phyloP scores from a whole-genome alignment of 257 asterid species.

The Scutellaria minor region DNA sequence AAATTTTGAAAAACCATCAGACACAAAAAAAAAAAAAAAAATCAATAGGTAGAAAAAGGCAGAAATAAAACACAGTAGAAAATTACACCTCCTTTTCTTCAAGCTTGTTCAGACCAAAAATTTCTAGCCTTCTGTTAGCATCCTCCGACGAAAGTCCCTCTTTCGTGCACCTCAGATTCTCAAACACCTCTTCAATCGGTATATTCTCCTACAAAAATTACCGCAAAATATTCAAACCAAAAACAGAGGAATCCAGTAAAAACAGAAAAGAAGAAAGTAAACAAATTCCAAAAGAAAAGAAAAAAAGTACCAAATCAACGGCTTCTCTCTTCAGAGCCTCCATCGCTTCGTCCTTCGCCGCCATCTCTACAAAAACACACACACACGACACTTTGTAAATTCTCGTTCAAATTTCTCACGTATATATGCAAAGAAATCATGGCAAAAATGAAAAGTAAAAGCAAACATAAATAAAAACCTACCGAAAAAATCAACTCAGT shows the following conservation, averaged over 20 bases:
- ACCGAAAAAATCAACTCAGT: constrained; percentile 29
- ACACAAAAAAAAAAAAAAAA: not conserved
- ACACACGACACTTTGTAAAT: constrained; percentile 1
- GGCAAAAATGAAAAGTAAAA: not conserved
- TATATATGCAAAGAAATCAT: not conserved
- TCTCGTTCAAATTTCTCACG: not conserved
- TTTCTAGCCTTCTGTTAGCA: constrained; percentile 56
- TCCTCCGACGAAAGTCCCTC: constrained; percentile 62
- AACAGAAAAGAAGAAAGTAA: not conserved
- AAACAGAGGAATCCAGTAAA: not conserved
- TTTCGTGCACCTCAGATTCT: constrained; percentile 59
- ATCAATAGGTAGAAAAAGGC: not conserved
- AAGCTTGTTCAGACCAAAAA: constrained; percentile 76
- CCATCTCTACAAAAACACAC: constrained; percentile 45
- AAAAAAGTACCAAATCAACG: constrained; percentile 61
- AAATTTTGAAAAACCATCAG: not conserved
- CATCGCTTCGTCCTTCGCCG: constrained; percentile 61
- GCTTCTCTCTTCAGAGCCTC: constrained; percentile 70
- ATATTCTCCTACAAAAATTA: constrained; percentile 57
- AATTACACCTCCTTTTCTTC: constrained; percentile 67
- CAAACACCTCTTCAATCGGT: constrained; percentile 69
- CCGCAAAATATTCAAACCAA: not conserved
- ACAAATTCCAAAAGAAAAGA: not conserved
- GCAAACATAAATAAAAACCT: not conserved
- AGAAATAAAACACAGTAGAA: not conserved